Conservation (phyloP, 164 flowering plant species). For the Vitis amurensis region DNA sequence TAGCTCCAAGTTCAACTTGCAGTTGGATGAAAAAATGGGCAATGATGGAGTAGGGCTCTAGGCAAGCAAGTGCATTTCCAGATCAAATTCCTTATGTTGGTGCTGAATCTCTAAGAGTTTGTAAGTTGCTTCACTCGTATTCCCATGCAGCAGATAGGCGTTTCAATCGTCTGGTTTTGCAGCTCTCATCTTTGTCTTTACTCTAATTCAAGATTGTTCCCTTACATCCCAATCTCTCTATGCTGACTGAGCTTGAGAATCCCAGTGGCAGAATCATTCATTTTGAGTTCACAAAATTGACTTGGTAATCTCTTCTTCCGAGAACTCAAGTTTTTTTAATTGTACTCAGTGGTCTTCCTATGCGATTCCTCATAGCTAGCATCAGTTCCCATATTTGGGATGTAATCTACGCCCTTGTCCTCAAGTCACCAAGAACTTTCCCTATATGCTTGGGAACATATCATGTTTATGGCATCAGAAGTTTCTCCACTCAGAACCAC, state of each 20-base stretch:
- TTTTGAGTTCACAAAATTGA: constrained; percentile 17
- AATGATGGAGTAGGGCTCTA: no score
- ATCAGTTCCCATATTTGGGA: not conserved
- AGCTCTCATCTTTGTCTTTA: constrained; percentile 14
- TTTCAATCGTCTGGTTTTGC: constrained; percentile 13
- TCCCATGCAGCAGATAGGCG: no score
- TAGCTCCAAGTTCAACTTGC: no score
- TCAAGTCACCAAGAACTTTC: no score
- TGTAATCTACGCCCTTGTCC: constrained; percentile 2
- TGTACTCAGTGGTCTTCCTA: constrained; percentile 8
- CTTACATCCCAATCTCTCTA: constrained; percentile 12
- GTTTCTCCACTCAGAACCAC: no score
- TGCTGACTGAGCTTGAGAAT: constrained; percentile 9
- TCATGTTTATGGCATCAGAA: no score
- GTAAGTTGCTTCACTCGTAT: no score
- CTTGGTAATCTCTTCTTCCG: constrained; percentile 26
- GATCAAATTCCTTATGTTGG: no score
- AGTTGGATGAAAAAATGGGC: no score
- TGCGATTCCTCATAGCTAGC: constrained; percentile 19
- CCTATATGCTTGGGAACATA: no score
- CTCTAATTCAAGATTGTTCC: constrained; percentile 20
- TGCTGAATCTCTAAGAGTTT: no score
- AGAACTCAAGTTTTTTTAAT: constrained; percentile 15
- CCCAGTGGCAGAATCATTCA: constrained; percentile 8
- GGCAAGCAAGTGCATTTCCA: no score